These are phyloP conservation scores for Brassica carinata DNA, from an alignment of 345 rosid genomes.

Conservation along the genomic window DNA sequence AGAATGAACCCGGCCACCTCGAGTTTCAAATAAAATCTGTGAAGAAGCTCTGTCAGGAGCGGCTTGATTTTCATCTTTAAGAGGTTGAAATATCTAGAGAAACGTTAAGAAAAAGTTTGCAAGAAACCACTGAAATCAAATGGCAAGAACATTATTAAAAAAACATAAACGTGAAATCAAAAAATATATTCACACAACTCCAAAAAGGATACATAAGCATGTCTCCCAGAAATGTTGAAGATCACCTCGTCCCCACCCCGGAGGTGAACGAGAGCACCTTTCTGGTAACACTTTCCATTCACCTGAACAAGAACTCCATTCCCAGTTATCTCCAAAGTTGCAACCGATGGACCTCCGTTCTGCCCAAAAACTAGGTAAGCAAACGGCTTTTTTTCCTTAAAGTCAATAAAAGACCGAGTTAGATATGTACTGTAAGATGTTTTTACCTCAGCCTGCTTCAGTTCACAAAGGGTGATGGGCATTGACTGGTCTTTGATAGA, in stretches of 20 bases:
- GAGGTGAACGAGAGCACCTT: conserved; percentile 50
- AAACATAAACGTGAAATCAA: conserved; percentile 17
- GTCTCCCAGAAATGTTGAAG: conserved; percentile 67
- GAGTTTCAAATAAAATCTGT: conserved; percentile 56
- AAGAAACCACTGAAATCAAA: conserved; percentile 1
- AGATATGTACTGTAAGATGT: neutral
- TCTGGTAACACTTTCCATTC: conserved; percentile 64
- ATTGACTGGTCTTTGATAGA: conserved; percentile 63
- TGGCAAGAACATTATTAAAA: neutral
- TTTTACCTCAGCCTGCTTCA: conserved; percentile 78
- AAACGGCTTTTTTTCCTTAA: conserved; percentile 6
- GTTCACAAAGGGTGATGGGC: conserved; percentile 66
- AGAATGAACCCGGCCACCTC: conserved; percentile 60
- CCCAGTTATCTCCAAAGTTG: conserved; percentile 71
- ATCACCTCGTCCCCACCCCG: conserved; percentile 92
- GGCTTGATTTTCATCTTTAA: neutral
- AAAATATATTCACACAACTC: conserved; percentile 1
- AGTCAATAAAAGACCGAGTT: conserved; percentile 8
- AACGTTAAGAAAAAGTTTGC: conserved; percentile 52
- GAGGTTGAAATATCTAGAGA: conserved; percentile 41
- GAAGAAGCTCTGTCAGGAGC: neutral
- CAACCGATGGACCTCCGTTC: conserved; percentile 67
- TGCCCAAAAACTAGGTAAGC: conserved; percentile 42
- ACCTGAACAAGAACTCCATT: conserved; percentile 84
- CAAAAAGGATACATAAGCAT: conserved; percentile 93